Base-by-base conservation (phyloP, 345 rosid genomes). In the Geranium rotundifolium region DNA sequence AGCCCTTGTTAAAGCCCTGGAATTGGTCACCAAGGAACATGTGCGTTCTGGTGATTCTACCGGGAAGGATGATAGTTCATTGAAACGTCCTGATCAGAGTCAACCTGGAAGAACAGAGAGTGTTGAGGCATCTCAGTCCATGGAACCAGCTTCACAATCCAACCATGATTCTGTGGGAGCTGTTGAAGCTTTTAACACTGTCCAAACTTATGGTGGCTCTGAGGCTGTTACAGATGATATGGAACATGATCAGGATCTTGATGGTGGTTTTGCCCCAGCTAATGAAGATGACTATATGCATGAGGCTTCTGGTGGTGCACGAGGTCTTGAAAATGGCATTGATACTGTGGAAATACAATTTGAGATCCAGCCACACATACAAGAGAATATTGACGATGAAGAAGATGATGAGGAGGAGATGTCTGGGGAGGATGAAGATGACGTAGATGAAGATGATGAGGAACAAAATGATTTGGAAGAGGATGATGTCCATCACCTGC, bases 201-300 rank as follows among this genome's bases (percentile, higher is more conserved):
- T 71, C 34, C 89, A 73, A 56, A 78, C 75, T 59, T 87, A 75
- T 75, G 87, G 84, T 68, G 90, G 80, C 56, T 79, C 95, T 63
- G 95, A 87, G 76, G 87, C 89, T 74, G 85, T 85, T 71, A 83
- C 85, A 23, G 96, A 89, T 74, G 93, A 92, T 73, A 84, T 89
- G 96, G 98, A 92, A 63, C 96, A 89, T 64, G 98, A 84, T 63
- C 95, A 87, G 76, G 98, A 92, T 74, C 79, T 87, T 63, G 88
- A 84, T 81, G 89, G 69, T 59, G 87, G 89, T 66, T 89, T 86
- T 80, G 78, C 77, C 59, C 81, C 84, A 60, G 76, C 77, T 65
- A 70, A 82, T 23, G 96, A 85, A 78, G 95, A 85, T 68, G 95
- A 92, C 61, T 87, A 77, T 70, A 89, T 87, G 98, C 98, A 84